Evolutionary conservation across 2,329 filamentous ascomycete species (phyloP), one percentile per base, ranked within the genome.

Genomic region (Septoria petroselini): DNA sequence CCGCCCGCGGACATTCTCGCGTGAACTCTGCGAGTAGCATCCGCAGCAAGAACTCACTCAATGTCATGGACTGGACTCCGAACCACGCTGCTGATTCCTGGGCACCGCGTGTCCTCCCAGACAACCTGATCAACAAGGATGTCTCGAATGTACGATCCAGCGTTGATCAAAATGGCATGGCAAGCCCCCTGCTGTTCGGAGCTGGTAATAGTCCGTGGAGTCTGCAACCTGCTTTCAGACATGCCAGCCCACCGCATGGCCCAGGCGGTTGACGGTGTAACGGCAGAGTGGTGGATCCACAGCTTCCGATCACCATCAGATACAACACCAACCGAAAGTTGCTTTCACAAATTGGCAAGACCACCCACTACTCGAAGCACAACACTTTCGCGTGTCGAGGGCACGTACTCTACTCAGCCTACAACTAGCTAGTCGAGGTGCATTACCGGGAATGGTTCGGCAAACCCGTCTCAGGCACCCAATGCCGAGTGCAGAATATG

Each of bases 1-100:
- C 19, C 18, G 40, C 35, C 14, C 50, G 44, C 31, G 65, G 67
- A 2, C 72, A 75, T 55, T 69, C 70, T 12, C 71, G 73, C 34
- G 68, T 68, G n/a, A 68, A 68, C 42, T 76, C 73, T 47, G 63
- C 64, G 12, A 69, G 65, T 57, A 74, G 72, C 34, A 59, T 69
- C 41, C 65, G 69, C 50, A 73, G 70, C 47, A 58, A 52, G 9
- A 54, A 50, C n/a, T 67, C 64, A 48, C 54, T 61, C 54, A 58
- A 57, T 31, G 48, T 53, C 7, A 41, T 47, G 7, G 61, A 64
- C 31, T 65, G 61, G 60, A 56, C 50, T 9, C 55, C 57, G 7
- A 31, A 54, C 5, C 60, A 62, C 39, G 47, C 43, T 6, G 23
- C 19, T 7, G 48, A 52, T 7, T 47, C 43, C 19, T 49, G 60